phyloP scores from a whole-genome alignment of 1,284 basidiomycete species.

The Bjerkandera adusta region DNA sequence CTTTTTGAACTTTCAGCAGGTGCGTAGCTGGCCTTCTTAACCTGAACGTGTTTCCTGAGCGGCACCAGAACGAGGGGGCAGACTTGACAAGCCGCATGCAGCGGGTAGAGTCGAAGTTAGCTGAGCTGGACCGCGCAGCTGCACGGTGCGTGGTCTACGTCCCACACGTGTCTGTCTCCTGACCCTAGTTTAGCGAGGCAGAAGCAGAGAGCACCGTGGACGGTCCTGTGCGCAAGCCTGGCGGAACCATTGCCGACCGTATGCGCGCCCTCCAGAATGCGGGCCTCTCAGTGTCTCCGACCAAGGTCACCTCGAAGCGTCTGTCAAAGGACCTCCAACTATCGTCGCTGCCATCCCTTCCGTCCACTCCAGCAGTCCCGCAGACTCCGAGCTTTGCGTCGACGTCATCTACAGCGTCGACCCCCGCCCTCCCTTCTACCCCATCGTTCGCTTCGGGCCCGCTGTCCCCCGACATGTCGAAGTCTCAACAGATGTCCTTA shows the following conservation, averaged over 20 bases:
- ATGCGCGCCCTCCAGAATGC: conserved; percentile 66
- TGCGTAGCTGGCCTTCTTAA: conserved; percentile 34
- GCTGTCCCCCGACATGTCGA: conserved; percentile 16
- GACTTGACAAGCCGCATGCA: conserved; percentile 48
- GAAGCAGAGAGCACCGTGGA: conserved; percentile 16
- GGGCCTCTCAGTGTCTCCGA: conserved; percentile 49
- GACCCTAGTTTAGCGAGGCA: conserved; percentile 12
- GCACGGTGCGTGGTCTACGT: conserved; percentile 37
- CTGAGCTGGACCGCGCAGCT: conserved; percentile 49
- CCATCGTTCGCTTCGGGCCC: conserved; percentile 18
- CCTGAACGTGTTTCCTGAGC: conserved; percentile 12
- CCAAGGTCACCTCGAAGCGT: conserved; percentile 42
- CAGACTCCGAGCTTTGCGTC: conserved; percentile 4
- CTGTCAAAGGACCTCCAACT: conserved; percentile 43
- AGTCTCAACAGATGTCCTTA: conserved; percentile 24
- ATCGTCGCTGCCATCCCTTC: conserved; percentile 28
- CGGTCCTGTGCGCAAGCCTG: conserved; percentile 38
- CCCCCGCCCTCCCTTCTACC: conserved; percentile 17
- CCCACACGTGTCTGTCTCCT: conserved; percentile 8
- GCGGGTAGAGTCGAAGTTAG: conserved; percentile 57
- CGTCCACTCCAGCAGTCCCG: conserved; percentile 19
- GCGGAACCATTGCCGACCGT: conserved; percentile 69
- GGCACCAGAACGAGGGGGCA: conserved; percentile 44
- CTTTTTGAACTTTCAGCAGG: conserved; percentile 57
- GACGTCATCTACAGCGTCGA: conserved; percentile 18